Evolutionary conservation across 2,329 filamentous ascomycete genomes (phyloP).

Genomic region (Talaromyces sp.): DNA sequence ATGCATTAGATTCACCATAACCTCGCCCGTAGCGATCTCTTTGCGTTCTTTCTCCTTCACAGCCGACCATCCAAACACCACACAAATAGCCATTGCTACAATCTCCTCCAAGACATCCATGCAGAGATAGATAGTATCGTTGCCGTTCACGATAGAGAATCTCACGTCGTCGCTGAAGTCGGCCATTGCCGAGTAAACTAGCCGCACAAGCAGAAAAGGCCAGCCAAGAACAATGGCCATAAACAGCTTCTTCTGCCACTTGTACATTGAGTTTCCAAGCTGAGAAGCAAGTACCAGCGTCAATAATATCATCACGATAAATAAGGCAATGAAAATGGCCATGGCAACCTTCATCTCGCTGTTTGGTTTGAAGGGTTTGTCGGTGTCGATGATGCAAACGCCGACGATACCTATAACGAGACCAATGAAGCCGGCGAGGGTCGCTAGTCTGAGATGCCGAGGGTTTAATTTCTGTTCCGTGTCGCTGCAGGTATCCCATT

Average conservation of each 20-base stretch:
- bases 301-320: neutral
- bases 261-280: neutral
- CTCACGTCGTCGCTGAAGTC: neutral
- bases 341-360: neutral
- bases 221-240: neutral
- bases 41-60: neutral
- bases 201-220: neutral
- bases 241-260: neutral
- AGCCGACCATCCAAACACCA: conserved; percentile 4
- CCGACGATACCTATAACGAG: neutral
- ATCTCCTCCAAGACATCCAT: neutral
- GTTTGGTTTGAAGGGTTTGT: neutral
- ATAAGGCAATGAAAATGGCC: neutral
- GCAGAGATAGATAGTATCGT: neutral
- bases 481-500: neutral
- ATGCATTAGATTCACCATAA: neutral
- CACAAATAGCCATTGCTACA: neutral
- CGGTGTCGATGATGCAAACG: neutral
- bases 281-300: neutral
- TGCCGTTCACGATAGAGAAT: neutral
- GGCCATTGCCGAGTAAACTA: neutral
- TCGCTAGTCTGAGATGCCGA: neutral
- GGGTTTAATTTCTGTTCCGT: neutral
- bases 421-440: neutral
- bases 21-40: conserved; percentile 16